Conservation (phyloP, 2,329 filamentous ascomycete species). For the Podosphaera fusca region DNA sequence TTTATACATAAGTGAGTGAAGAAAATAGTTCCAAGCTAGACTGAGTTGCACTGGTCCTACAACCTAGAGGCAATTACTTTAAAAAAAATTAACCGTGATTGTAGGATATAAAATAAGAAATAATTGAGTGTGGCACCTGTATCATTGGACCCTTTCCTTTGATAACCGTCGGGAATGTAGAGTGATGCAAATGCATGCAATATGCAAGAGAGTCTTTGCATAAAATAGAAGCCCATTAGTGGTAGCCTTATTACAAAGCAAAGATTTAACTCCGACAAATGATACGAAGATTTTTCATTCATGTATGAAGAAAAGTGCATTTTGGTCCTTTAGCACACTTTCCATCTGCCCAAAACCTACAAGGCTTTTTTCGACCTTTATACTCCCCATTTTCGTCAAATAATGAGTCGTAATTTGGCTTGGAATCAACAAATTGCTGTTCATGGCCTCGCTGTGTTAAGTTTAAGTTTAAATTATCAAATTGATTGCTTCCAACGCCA, state of each 20-base stretch:
- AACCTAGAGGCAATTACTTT: too few species aligned
- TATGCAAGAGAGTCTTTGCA: background rate
- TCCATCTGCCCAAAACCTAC: constrained; percentile 46
- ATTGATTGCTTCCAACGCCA: constrained; percentile 3
- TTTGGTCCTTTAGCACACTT: constrained; percentile 50
- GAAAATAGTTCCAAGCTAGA: too few species aligned
- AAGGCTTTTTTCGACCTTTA: constrained; percentile 38
- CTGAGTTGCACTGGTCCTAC: too few species aligned
- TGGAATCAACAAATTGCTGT: background rate
- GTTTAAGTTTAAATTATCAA: constrained; percentile 2
- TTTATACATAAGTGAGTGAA: too few species aligned
- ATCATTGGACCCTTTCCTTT: background rate
- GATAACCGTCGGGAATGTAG: background rate
- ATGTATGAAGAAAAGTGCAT: constrained; percentile 47
- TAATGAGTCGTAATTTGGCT: constrained; percentile 1
- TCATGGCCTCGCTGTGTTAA: background rate
- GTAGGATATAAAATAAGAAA: background rate
- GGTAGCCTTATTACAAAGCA: background rate
- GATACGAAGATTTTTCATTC: background rate
- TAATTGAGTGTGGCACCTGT: background rate
- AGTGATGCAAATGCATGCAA: background rate
- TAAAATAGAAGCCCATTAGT: background rate
- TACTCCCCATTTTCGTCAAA: constrained; percentile 19
- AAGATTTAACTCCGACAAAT: background rate
- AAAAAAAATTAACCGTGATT: too few species aligned